These are phyloP conservation scores for Magnusiomyces suaveolens DNA, from an alignment of 1,139 yeast genomes.

Conservation along the genomic window DNA sequence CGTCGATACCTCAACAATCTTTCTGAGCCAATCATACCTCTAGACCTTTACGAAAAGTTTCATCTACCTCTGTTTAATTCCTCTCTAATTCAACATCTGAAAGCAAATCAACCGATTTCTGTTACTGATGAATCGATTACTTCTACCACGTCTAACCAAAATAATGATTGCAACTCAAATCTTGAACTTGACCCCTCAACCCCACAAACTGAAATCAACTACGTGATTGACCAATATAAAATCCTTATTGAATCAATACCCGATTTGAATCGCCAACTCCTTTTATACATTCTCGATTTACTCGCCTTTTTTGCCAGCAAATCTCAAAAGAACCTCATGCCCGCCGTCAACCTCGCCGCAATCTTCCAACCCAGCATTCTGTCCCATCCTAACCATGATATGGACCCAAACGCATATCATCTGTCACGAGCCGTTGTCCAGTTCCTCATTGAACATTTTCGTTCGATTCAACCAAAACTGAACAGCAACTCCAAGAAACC, in stretches of 20 bases:
- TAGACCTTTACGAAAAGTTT: conserved; percentile 65
- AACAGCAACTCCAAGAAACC: neutral
- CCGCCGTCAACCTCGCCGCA: conserved; percentile 87
- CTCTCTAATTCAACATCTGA: conserved; percentile 53
- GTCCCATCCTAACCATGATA: conserved; percentile 85
- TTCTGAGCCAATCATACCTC: conserved; percentile 87
- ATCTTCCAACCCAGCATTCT: conserved; percentile 91
- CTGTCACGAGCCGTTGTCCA: conserved; percentile 80
- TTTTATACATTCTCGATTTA: conserved; percentile 82
- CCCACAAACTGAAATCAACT: conserved; percentile 43
- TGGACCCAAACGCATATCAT: conserved; percentile 86
- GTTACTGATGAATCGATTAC: conserved; percentile 6
- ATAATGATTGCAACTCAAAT: too few species aligned
- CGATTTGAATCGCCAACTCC: conserved; percentile 59
- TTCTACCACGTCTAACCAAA: too few species aligned
- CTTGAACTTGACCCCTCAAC: neutral
- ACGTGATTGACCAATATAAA: conserved; percentile 65
- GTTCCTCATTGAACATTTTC: conserved; percentile 74
- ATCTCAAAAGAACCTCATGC: conserved; percentile 74
- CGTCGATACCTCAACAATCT: conserved; percentile 78
- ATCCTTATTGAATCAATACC: conserved; percentile 58
- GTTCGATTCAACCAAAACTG: neutral
- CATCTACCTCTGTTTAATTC: conserved; percentile 64
- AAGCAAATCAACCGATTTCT: conserved; percentile 22
- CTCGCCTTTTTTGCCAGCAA: conserved; percentile 78